Conservation (phyloP, 331 rosid species). For the Quercus lobata region DNA sequence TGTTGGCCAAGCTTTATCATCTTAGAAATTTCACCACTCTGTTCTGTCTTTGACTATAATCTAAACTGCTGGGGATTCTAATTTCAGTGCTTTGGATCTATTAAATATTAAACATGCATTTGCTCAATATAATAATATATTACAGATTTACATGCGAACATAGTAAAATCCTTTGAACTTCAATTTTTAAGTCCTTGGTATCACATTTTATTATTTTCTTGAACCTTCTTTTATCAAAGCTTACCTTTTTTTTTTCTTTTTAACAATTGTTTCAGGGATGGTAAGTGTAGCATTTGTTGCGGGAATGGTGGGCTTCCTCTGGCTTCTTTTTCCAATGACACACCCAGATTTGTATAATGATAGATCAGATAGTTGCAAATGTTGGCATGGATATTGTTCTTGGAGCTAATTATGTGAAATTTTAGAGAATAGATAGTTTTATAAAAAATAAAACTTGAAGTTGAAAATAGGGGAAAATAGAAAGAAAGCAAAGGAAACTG, state of each 20-base stretch:
- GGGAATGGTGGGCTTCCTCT: slow-evolving; percentile 69
- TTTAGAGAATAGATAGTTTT: not conserved
- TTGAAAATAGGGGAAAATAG: not conserved
- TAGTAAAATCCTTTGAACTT: slow-evolving; percentile 14
- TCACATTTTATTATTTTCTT: slow-evolving; percentile 4
- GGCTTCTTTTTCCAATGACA: slow-evolving; percentile 81
- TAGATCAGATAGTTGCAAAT: slow-evolving; percentile 64
- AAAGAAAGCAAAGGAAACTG: not conserved
- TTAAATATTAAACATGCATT: not conserved
- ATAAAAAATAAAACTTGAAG: not conserved
- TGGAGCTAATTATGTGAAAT: slow-evolving; percentile 33
- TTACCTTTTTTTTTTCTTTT: slow-evolving; percentile 8
- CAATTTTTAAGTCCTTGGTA: not conserved
- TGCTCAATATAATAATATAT: not conserved
- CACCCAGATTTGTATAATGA: slow-evolving; percentile 66
- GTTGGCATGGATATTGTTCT: slow-evolving; percentile 91
- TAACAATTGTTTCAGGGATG: slow-evolving; percentile 39
- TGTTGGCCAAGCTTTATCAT: not conserved
- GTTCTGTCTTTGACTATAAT: not conserved
- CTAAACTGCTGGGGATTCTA: not conserved
- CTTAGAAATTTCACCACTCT: not conserved
- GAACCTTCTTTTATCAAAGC: slow-evolving; percentile 16
- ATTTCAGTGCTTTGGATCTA: not conserved
- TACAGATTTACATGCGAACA: not conserved
- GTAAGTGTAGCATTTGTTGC: slow-evolving; percentile 51